A percentile compares a stretch with the other conserved stretches of the same genome.
Evolutionary conservation across 2,329 filamentous ascomycete species (phyloP).

Genomic region (Chalaropsis thielavioides): DNA sequence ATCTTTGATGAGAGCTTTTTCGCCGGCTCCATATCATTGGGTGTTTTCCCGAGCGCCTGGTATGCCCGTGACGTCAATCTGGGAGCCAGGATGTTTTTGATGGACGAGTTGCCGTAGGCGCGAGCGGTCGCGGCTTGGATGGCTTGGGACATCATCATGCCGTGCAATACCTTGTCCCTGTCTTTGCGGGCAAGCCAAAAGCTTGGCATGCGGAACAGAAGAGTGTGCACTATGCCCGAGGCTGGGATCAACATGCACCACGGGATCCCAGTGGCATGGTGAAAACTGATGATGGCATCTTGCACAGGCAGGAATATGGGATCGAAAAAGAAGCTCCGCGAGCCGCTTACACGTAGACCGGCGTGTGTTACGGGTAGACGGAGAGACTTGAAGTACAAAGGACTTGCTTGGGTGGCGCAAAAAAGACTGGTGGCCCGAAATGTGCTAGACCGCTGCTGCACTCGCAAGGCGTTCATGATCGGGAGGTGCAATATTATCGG

Average conservation of each 20-base stretch:
- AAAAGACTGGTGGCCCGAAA: background rate
- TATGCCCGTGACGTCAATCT: constrained; percentile 2
- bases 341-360: background rate
- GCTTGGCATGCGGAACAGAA: constrained; percentile 34
- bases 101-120: constrained; percentile 26
- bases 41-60: constrained; percentile 1
- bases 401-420: background rate
- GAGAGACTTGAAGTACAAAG: background rate
- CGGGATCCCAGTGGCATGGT: constrained; percentile 31
- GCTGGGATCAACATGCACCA: constrained; percentile 42
- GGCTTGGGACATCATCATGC: constrained; percentile 21
- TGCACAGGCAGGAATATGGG: constrained; percentile 28
- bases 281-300: constrained; percentile 31
- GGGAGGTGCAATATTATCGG: background rate
- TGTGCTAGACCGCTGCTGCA: background rate
- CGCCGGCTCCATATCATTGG: constrained; percentile 18
- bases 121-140: constrained; percentile 17
- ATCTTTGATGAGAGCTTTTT: constrained; percentile 21
- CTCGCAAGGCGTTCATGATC: background rate
- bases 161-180: constrained; percentile 20
- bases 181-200: constrained; percentile 27
- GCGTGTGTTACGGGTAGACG: background rate
- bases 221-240: constrained; percentile 34
- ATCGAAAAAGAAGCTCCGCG: constrained; percentile 15
- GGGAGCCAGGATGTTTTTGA: constrained; percentile 10